A percentile compares a stretch with the other conserved stretches of the same genome.
Evolutionary conservation across 306 rosid genomes (phyloP).

Genomic region (Crataegus laevigata): DNA sequence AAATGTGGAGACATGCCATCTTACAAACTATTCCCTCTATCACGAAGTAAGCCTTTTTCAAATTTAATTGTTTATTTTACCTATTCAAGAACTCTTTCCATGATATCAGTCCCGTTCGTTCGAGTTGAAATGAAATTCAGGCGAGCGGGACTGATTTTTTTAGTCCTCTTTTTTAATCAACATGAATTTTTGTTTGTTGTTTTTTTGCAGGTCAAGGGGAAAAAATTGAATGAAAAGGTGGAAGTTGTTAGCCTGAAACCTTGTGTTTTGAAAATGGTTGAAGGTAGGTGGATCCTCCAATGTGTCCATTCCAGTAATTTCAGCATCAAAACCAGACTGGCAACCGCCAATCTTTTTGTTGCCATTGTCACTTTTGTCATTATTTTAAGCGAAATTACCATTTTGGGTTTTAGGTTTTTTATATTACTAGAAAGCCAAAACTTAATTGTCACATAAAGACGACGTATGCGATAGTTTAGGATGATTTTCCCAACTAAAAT

Average conservation of each 20-base stretch:
- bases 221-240: conserved; percentile 52
- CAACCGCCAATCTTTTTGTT: neutral
- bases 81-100: neutral
- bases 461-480: neutral
- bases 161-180: neutral
- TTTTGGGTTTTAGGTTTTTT: neutral
- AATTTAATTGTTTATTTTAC: neutral
- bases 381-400: neutral
- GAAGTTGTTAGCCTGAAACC: conserved; percentile 78
- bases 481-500: neutral
- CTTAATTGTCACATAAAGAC: neutral
- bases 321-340: conserved; percentile 11
- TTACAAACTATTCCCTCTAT: conserved; percentile 75
- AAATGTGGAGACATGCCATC: conserved; percentile 81
- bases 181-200: neutral
- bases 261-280: conserved; percentile 71
- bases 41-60: conserved; percentile 50
- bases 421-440: neutral
- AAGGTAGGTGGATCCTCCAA: conserved; percentile 61
- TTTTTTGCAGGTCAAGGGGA: conserved; percentile 62
- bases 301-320: neutral
- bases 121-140: too few relatives aligned
- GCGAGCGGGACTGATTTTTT: neutral
- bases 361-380: neutral
- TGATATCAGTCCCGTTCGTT: neutral